Evolutionary conservation across 768 basidiomycete genomes (phyloP).

Genomic region (Calocybe indica): DNA sequence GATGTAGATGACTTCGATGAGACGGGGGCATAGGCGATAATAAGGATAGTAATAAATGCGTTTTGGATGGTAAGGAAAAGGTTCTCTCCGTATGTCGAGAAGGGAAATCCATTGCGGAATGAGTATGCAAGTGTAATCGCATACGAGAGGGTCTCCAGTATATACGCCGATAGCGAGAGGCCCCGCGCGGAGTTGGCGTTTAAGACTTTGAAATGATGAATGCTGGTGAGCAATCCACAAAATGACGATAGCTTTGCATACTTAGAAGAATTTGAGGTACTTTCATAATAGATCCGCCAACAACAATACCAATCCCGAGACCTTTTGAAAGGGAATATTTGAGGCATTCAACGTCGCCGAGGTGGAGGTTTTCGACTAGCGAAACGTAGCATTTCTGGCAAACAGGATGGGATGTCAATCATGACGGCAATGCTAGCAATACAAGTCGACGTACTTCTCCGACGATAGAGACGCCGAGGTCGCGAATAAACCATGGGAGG

Average conservation of each 20-base stretch:
- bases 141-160: constrained; percentile 88
- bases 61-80: constrained; percentile 90
- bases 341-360: constrained; percentile 74
- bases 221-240: constrained; percentile 2
- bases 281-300: constrained; percentile 93
- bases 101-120: constrained; percentile 79
- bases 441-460: constrained; percentile 52
- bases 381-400: constrained; percentile 83
- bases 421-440: no score
- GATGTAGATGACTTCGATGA: constrained; percentile 9
- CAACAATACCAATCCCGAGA: constrained; percentile 86
- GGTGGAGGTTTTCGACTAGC: constrained; percentile 79
- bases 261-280: constrained; percentile 88
- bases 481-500: constrained; percentile 80
- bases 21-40: constrained; percentile 57
- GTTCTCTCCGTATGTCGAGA: constrained; percentile 98
- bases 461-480: constrained; percentile 76
- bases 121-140: constrained; percentile 89
- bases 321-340: constrained; percentile 92
- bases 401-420: constrained; percentile 1
- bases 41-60: constrained; percentile 81
- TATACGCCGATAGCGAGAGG: constrained; percentile 79
- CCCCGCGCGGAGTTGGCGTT: constrained; percentile 76
- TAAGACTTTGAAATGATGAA: constrained; percentile 42
- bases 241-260: constrained; percentile 26